Conservation (phyloP, 2,329 filamentous ascomycete genomes). For the Aspergillus sp. region DNA sequence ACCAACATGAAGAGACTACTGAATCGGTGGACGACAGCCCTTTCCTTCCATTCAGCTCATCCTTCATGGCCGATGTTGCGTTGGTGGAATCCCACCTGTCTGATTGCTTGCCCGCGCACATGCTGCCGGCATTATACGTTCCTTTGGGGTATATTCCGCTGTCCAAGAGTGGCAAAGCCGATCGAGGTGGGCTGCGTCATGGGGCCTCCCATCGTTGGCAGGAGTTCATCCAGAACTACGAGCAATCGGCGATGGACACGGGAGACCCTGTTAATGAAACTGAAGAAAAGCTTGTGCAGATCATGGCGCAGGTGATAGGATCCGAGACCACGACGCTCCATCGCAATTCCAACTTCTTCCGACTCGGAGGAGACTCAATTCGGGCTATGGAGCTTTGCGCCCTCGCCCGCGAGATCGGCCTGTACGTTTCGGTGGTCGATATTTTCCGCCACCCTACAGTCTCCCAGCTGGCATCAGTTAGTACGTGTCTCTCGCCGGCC, state of each 20-base stretch:
- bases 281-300: too few relatives aligned
- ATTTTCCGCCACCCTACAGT: conserved; percentile 35
- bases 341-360: conserved; percentile 10
- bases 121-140: background rate
- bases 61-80: background rate
- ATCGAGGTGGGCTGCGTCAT: too few relatives aligned
- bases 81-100: background rate
- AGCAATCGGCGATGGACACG: too few relatives aligned
- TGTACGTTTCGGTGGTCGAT: conserved; percentile 38
- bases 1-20: too few relatives aligned
- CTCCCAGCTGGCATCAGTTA: conserved; percentile 5
- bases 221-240: too few relatives aligned
- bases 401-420: conserved; percentile 28
- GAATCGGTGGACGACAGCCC: too few relatives aligned
- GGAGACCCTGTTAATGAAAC: too few relatives aligned
- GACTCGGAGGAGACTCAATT: conserved; percentile 7
- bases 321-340: too few relatives aligned
- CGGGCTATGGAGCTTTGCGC: conserved; percentile 35
- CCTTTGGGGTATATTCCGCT: background rate
- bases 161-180: background rate
- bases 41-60: background rate
- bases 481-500: too few relatives aligned
- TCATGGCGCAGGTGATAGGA: too few relatives aligned
- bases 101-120: background rate
- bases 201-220: too few relatives aligned